Percentiles rank a stretch among this genome's conserved stretches.
Conservation (phyloP, 768 basidiomycete genomes). For the Lentinula aciculospora region DNA sequence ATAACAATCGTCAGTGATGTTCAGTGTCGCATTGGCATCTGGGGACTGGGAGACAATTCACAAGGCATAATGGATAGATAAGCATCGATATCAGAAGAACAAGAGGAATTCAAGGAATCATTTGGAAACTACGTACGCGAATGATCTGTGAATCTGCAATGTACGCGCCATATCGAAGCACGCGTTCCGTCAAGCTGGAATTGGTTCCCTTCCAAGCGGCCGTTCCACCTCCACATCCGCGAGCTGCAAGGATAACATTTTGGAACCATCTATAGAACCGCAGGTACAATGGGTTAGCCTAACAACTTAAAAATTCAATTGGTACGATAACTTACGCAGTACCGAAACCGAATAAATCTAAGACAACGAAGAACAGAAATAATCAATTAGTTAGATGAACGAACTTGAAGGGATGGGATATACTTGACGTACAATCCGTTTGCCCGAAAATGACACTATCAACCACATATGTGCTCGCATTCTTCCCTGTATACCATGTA, state of each 20-base stretch:
- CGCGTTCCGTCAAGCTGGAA: constrained; percentile 34
- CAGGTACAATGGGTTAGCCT: no score
- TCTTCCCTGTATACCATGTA: constrained; percentile 60
- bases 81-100: background rate
- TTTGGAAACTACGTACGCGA: constrained; percentile 29
- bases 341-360: constrained; percentile 57
- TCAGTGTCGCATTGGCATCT: constrained; percentile 46
- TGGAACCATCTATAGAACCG: constrained; percentile 47
- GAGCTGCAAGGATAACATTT: constrained; percentile 50
- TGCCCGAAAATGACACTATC: constrained; percentile 60
- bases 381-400: background rate
- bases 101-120: no score
- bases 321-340: constrained; percentile 54
- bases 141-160: constrained; percentile 51
- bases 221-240: constrained; percentile 61
- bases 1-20: constrained; percentile 40
- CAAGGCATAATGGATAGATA: background rate
- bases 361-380: background rate
- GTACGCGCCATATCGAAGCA: constrained; percentile 48
- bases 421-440: constrained; percentile 47
- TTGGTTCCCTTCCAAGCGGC: constrained; percentile 62
- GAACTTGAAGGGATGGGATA: background rate
- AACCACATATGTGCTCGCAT: constrained; percentile 51
- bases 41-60: constrained; percentile 36
- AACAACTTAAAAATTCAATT: no score